These are phyloP conservation scores for Phialemoniopsis sp. DNA, from an alignment of 2,329 filamentous ascomycete species.

Conservation along the genomic window DNA sequence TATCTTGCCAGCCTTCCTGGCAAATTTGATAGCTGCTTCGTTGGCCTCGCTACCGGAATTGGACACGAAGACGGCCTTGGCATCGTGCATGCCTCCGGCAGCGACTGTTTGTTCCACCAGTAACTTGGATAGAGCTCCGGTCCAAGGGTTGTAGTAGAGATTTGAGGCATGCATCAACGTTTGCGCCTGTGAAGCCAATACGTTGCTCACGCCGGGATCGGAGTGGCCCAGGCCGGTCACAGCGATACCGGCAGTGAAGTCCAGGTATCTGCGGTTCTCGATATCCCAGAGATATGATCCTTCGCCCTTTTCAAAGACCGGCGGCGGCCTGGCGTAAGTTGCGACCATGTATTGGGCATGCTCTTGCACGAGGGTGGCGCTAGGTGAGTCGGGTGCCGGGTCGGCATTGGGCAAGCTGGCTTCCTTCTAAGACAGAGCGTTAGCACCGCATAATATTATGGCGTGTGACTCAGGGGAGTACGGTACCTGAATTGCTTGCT, in stretches of 20 bases:
- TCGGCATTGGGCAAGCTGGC: conserved; percentile 2
- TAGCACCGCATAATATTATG: no score
- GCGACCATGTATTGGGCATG: conserved; percentile 89
- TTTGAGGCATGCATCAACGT: conserved; percentile 91
- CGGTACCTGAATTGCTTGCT: no score
- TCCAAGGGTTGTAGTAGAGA: conserved; percentile 96
- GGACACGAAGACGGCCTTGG: conserved; percentile 80
- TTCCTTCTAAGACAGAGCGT: no score
- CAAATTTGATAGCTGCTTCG: conserved; percentile 96
- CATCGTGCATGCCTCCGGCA: conserved; percentile 78
- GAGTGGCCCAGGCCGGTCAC: conserved; percentile 92
- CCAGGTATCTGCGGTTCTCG: conserved; percentile 84
- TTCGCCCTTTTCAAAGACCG: conserved; percentile 83
- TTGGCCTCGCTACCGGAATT: conserved; percentile 98
- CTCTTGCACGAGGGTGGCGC: conserved; percentile 68
- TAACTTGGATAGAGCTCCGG: conserved; percentile 79
- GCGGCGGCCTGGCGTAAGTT: conserved; percentile 86
- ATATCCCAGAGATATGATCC: conserved; percentile 89
- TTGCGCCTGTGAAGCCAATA: conserved; percentile 62
- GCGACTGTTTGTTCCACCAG: conserved; percentile 77
- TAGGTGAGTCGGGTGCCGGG: conserved; percentile 27
- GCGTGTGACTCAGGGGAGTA: no score
- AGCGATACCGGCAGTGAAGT: conserved; percentile 94
- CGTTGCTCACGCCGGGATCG: conserved; percentile 69
- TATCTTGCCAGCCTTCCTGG: conserved; percentile 82